phyloP scores from a whole-genome alignment of 2,329 filamentous ascomycete genomes.

The Huntiella abstrusa region DNA sequence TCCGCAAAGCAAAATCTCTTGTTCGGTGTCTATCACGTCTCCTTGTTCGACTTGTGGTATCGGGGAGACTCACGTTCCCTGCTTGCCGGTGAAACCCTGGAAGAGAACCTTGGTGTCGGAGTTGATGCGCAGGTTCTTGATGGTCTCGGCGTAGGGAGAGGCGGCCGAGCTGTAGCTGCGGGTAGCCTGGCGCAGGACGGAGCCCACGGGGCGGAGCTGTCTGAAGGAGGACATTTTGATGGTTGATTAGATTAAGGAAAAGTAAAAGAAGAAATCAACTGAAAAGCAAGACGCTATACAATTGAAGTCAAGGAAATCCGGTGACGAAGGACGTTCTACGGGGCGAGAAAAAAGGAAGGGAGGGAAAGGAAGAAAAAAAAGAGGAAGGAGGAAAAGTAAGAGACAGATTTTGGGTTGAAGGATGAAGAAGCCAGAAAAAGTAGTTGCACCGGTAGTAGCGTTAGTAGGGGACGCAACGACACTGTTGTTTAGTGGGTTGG shows the following conservation, averaged over 20 bases:
- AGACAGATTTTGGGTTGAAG: conserved; percentile 2
- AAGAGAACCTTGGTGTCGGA: conserved; percentile 83
- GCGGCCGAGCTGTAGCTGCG: conserved; percentile 57
- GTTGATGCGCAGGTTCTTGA: conserved; percentile 83
- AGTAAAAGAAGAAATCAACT: conserved; percentile 11
- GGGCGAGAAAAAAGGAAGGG: not conserved
- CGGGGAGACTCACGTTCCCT: conserved; percentile 57
- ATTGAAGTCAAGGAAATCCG: conserved; percentile 5
- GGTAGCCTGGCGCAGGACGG: conserved; percentile 45
- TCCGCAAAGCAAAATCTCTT: no score
- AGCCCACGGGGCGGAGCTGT: conserved; percentile 47
- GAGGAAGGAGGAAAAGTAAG: conserved; percentile 3
- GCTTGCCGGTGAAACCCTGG: conserved; percentile 95
- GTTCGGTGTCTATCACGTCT: no score
- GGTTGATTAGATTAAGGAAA: conserved; percentile 2
- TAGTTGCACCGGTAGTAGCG: not conserved
- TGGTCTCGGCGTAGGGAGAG: conserved; percentile 52
- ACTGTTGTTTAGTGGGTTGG: no score
- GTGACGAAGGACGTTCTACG: conserved; percentile 1
- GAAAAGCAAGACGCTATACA: conserved; percentile 6
- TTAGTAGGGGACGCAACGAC: not conserved
- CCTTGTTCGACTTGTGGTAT: no score
- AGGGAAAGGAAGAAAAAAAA: conserved; percentile 3
- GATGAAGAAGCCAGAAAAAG: conserved; percentile 5
- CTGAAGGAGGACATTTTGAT: conserved; percentile 70